Base-by-base conservation (phyloP, 2,329 filamentous ascomycete species). In the Davidsoniella virescens region DNA sequence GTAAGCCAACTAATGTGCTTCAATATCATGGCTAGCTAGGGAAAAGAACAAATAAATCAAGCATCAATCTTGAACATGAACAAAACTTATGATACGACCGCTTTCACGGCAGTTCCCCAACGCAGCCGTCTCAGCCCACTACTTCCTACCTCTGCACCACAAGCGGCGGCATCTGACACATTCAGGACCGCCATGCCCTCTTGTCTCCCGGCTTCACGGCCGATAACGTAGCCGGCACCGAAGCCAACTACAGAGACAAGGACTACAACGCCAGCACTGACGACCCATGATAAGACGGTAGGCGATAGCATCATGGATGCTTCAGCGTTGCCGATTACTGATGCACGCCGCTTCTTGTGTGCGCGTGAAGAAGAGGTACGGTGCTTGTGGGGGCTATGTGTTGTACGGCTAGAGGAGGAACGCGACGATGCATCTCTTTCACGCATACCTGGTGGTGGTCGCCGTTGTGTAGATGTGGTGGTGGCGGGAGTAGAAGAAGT, bases 211-310 rank as follows among this genome's bases (percentile, higher is more conserved):
- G 80, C 77, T 56, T 83, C 79, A 23, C 78, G 68, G 4, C 80
- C 79, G 53, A 82, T 77, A 20, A 81, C 78, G 57, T 81, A 82
- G 9, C 80, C 79, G 7, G 79, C 79, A 2, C 79, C 77, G 56
- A 84, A 83, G 2, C 78, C 78, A 33, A 83, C 78, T 1, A 81
- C 79, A 6, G 75, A 79, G 2, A 83, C 74, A 9, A 84, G 67
- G 7, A 83, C 77, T 1, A 83, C 75, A 1, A 82, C 78, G 16
- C 80, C 78, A 6, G 79, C 78, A 51, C 75, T 77, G 49, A 82
- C 70, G 5, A 79, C 75, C 75, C 78, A 82, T 0, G 78, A 77
- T 46, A 81, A 61, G 6, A 80, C 62, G 1, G 77, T 80, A 33
- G 77, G 76, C 47, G 71, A 77, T 48, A 80, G 69, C 29, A 33